These are phyloP conservation scores for Pyronema domesticum DNA, from an alignment of 495 filamentous ascomycete genomes.

Conservation along the genomic window DNA sequence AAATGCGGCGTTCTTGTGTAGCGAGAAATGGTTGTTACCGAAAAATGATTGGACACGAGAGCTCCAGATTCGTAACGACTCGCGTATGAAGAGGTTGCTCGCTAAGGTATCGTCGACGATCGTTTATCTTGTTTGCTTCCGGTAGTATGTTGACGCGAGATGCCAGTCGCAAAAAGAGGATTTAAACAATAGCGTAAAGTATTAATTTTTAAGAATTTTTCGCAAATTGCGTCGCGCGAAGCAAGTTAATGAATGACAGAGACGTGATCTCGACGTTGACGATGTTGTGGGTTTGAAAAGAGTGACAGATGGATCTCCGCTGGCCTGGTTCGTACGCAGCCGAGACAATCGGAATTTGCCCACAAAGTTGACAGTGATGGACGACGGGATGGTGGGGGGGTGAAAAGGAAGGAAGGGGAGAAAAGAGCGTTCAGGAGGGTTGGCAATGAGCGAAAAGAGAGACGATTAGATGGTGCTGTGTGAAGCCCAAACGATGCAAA, in stretches of 20 bases:
- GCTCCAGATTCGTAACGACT: background rate
- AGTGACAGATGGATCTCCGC: conserved; percentile 20
- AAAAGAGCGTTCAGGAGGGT: background rate
- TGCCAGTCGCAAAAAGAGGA: background rate
- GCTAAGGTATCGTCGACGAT: background rate
- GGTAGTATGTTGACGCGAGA: background rate
- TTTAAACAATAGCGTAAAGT: background rate
- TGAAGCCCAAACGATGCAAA: background rate
- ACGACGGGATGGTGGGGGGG: conserved; percentile 13
- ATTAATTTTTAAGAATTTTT: background rate
- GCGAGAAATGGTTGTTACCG: background rate
- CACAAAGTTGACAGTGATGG: background rate
- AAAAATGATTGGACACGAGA: background rate
- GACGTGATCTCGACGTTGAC: background rate
- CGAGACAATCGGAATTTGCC: background rate
- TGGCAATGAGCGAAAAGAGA: background rate
- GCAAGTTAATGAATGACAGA: background rate
- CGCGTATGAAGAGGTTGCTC: background rate
- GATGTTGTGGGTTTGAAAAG: conserved; percentile 7
- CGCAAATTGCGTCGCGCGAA: background rate
- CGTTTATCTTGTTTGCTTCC: background rate
- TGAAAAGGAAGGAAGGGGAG: background rate
- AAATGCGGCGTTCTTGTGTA: background rate
- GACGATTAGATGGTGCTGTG: background rate
- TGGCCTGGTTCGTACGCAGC: conserved; percentile 1